Evolutionary conservation across 129 eudicot genomes (phyloP).

Genomic region (Lonicera japonica): DNA sequence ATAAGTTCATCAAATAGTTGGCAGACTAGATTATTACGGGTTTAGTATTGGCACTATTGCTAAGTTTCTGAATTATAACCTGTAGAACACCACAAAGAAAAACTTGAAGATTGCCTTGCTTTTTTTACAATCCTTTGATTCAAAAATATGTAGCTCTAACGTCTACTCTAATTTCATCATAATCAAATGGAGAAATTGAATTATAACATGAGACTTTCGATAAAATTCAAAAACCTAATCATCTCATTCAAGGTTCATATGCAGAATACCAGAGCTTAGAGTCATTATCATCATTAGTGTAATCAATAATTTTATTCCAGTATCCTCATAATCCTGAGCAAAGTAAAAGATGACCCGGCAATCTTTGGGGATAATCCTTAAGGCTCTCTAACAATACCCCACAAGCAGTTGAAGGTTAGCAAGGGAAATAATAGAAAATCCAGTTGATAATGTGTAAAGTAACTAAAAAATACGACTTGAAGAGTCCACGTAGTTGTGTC

Average conservation of each 20-base stretch:
- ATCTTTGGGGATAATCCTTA: too few relatives aligned
- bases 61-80: constrained; percentile 77
- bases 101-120: constrained; percentile 69
- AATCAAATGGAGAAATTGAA: constrained; percentile 54
- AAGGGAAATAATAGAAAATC: too few relatives aligned
- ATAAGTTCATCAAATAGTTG: constrained; percentile 75
- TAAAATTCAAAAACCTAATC: constrained; percentile 59
- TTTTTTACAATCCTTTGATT: constrained; percentile 65
- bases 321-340: too few relatives aligned
- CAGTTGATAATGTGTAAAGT: too few relatives aligned
- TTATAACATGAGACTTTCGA: constrained; percentile 51
- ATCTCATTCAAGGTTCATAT: constrained; percentile 78
- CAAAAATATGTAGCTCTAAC: constrained; percentile 51
- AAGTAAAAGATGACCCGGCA: too few relatives aligned
- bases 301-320: too few relatives aligned
- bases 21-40: constrained; percentile 38
- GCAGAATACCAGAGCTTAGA: constrained; percentile 72
- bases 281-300: too few relatives aligned
- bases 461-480: too few relatives aligned
- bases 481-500: too few relatives aligned
- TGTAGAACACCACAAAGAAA: constrained; percentile 78
- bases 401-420: too few relatives aligned
- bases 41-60: constrained; percentile 51
- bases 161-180: constrained; percentile 69
- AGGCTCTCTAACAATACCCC: too few relatives aligned